Conservation (phyloP, 495 filamentous ascomycete species). For the Tetracladium setigerum region DNA sequence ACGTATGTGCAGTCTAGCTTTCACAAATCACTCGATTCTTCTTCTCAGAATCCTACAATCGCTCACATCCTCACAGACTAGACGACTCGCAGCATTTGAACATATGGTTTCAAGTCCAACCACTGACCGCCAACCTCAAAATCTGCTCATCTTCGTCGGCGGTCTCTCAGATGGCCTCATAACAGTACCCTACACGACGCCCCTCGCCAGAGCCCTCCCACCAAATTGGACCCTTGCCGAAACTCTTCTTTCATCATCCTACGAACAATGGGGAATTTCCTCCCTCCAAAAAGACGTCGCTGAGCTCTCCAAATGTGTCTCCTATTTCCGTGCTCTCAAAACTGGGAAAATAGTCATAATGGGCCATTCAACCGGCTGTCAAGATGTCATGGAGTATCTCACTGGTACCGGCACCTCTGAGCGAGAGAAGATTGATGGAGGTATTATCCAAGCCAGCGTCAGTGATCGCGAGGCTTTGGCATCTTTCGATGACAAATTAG, state of each 20-base stretch:
- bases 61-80: constrained; percentile 28
- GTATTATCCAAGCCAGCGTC: constrained; percentile 74
- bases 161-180: constrained; percentile 77
- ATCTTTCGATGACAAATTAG: constrained; percentile 27
- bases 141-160: constrained; percentile 76
- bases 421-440: constrained; percentile 59
- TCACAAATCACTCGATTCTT: background rate
- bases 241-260: constrained; percentile 54
- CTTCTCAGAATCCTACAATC: no score
- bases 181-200: constrained; percentile 54
- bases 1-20: constrained; percentile 10
- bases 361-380: constrained; percentile 81
- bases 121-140: constrained; percentile 22
- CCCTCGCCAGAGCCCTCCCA: constrained; percentile 48
- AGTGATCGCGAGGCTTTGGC: constrained; percentile 67
- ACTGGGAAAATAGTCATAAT: constrained; percentile 66
- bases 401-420: constrained; percentile 23
- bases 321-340: constrained; percentile 49
- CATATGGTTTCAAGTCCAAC: constrained; percentile 28
- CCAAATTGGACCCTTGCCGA: constrained; percentile 57
- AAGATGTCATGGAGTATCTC: constrained; percentile 78
- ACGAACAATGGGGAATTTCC: constrained; percentile 64
- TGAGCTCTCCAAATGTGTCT: constrained; percentile 66
- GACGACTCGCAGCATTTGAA: constrained; percentile 53
- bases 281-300: constrained; percentile 61